Conservation (phyloP, 2,329 filamentous ascomycete species). For the Diaporthe ampelina region DNA sequence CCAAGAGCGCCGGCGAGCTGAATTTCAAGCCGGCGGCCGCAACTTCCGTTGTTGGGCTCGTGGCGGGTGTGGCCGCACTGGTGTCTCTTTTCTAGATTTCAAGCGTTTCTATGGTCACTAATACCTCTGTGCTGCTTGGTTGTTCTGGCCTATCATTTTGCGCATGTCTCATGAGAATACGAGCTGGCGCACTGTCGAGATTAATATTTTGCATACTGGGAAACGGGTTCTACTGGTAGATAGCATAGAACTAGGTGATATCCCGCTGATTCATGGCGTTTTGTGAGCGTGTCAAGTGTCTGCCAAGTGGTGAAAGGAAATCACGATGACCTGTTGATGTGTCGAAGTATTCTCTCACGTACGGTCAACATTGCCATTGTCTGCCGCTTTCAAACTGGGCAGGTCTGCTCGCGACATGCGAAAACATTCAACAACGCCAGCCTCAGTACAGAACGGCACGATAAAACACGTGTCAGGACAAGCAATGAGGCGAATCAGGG, state of each 20-base stretch:
- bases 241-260: constrained; percentile 23
- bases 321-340: not conserved
- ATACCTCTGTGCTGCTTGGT: not conserved
- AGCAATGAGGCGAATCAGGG: not conserved
- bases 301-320: not conserved
- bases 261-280: not conserved
- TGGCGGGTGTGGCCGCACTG: constrained; percentile 35
- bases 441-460: not conserved
- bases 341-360: not conserved
- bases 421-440: not conserved
- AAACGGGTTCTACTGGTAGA: constrained; percentile 14
- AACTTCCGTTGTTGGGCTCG: constrained; percentile 29
- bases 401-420: not conserved
- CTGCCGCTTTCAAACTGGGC: not conserved
- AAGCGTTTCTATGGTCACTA: not conserved
- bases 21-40: constrained; percentile 16
- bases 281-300: not conserved
- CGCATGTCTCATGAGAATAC: constrained; percentile 1
- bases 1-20: constrained; percentile 16
- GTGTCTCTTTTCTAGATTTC: constrained; percentile 31
- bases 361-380: not conserved
- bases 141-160: not conserved
- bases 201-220: constrained; percentile 7
- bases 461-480: too few relatives aligned
- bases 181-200: not conserved